Conservation (phyloP, 2,329 filamentous ascomycete species). For the Metarhizium humberi region DNA sequence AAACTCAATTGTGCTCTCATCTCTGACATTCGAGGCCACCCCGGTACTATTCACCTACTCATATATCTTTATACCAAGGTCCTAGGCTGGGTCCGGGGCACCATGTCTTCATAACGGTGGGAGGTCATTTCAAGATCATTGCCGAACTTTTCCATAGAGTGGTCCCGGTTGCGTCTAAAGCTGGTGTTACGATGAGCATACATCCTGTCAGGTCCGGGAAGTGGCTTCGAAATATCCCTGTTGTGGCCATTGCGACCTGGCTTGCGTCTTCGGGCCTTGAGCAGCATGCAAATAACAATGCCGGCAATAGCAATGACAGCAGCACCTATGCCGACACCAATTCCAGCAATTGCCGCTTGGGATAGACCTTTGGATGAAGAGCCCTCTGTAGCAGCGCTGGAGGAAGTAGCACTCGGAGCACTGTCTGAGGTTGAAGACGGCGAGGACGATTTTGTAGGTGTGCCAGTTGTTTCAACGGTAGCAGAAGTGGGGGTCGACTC, state of each 20-base stretch:
- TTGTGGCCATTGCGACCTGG: slow-evolving; percentile 8
- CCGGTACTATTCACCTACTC: background rate
- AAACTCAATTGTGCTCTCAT: background rate
- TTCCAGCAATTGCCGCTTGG: slow-evolving; percentile 36
- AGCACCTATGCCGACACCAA: slow-evolving; percentile 36
- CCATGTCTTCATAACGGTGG: slow-evolving; percentile 49
- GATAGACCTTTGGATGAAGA: slow-evolving; percentile 23
- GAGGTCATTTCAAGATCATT: slow-evolving; percentile 41
- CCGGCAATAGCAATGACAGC: slow-evolving; percentile 30
- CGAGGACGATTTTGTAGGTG: slow-evolving; percentile 5
- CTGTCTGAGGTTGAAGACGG: slow-evolving; percentile 2
- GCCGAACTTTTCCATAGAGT: slow-evolving; percentile 27
- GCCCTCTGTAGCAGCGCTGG: slow-evolving; percentile 3
- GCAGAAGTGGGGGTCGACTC: background rate
- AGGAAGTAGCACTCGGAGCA: slow-evolving; percentile 4
- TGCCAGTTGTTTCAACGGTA: slow-evolving; percentile 1
- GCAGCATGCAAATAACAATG: slow-evolving; percentile 28
- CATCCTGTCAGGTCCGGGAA: slow-evolving; percentile 33
- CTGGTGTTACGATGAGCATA: slow-evolving; percentile 26
- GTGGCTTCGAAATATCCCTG: slow-evolving; percentile 41
- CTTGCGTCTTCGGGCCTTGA: slow-evolving; percentile 19
- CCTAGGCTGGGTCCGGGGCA: slow-evolving; percentile 40
- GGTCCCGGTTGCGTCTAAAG: slow-evolving; percentile 7
- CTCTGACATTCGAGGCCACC: background rate
- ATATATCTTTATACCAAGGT: slow-evolving; percentile 25